Conservation (phyloP, 2,329 filamentous ascomycete genomes). For the Pseudogymnoascus sp. region DNA sequence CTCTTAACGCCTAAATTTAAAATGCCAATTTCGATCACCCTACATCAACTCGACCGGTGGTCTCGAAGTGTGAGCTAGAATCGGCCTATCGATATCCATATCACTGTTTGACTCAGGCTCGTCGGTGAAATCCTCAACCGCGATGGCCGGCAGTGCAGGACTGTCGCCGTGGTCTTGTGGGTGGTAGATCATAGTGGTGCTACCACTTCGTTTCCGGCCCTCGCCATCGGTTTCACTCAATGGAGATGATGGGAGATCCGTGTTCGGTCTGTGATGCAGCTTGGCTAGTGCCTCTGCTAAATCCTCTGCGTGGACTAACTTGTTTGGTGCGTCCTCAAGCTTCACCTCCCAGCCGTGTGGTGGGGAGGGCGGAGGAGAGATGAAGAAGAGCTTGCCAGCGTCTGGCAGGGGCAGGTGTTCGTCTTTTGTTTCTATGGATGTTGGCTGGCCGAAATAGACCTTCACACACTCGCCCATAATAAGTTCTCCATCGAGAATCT, state of each 20-base stretch:
- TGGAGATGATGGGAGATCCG: slow-evolving; percentile 34
- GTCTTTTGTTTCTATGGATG: slow-evolving; percentile 45
- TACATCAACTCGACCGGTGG: slow-evolving; percentile 60
- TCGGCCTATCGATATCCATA: slow-evolving; percentile 36
- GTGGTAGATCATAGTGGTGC: slow-evolving; percentile 58
- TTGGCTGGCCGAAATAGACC: slow-evolving; percentile 60
- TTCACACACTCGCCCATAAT: slow-evolving; percentile 62
- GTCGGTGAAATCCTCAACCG: slow-evolving; percentile 59
- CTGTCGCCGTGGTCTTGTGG: slow-evolving; percentile 47
- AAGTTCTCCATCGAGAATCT: slow-evolving; percentile 64
- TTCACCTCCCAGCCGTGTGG: slow-evolving; percentile 62
- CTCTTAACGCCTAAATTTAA: neutral
- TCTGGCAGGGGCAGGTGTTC: slow-evolving; percentile 58
- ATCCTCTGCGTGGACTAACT: slow-evolving; percentile 60
- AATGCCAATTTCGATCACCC: neutral
- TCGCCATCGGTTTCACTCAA: slow-evolving; percentile 29
- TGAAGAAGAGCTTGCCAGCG: slow-evolving; percentile 65
- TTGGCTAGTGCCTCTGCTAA: slow-evolving; percentile 57
- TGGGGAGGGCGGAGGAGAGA: slow-evolving; percentile 59
- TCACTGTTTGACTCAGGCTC: slow-evolving; percentile 37
- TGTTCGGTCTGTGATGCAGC: slow-evolving; percentile 40
- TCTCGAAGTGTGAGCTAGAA: slow-evolving; percentile 51
- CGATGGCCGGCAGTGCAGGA: slow-evolving; percentile 53
- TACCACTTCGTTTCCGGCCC: slow-evolving; percentile 43
- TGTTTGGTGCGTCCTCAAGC: slow-evolving; percentile 62